phyloP scores from a whole-genome alignment of 805 yeast species.

The Kodamaea jinghongensis region DNA sequence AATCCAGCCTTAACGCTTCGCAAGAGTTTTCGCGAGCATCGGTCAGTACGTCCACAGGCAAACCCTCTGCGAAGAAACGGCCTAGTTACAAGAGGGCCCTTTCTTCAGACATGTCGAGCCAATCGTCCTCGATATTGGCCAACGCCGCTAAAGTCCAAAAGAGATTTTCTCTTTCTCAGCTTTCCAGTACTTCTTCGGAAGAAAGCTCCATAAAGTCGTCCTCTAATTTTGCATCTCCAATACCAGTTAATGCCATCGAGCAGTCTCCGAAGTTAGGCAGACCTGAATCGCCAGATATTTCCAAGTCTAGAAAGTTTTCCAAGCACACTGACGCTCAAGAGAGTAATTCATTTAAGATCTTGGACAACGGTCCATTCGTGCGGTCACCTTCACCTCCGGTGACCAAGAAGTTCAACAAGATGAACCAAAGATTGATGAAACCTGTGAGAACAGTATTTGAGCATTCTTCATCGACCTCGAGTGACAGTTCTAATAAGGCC shows the following conservation, averaged over 20 bases:
- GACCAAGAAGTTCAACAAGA: conserved; percentile 17
- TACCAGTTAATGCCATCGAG: conserved; percentile 9
- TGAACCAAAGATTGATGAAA: conserved; percentile 13
- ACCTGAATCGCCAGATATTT: conserved; percentile 13
- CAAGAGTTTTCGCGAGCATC: conserved; percentile 19
- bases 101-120: conserved; percentile 38
- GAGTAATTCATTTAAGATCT: conserved; percentile 1
- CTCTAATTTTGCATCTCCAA: conserved; percentile 12
- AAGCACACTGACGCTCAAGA: conserved; percentile 4
- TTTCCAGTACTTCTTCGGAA: conserved; percentile 39
- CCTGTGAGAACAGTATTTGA: conserved; percentile 12
- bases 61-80: conserved; percentile 16
- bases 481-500: conserved; percentile 1
- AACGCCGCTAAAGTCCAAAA: conserved; percentile 20
- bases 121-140: conserved; percentile 28
- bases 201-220: conserved; percentile 23
- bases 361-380: conserved; percentile 6
- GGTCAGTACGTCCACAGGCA: background rate
- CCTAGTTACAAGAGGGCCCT: conserved; percentile 32
- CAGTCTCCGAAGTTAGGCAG: conserved; percentile 7
- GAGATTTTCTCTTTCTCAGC: conserved; percentile 29
- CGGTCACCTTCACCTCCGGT: conserved; percentile 29
- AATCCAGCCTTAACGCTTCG: conserved; percentile 36
- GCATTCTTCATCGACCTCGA: conserved; percentile 1
- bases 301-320: conserved; percentile 10